Base-by-base conservation (phyloP, 345 rosid species). In the Xanthoceras sorbifolium region DNA sequence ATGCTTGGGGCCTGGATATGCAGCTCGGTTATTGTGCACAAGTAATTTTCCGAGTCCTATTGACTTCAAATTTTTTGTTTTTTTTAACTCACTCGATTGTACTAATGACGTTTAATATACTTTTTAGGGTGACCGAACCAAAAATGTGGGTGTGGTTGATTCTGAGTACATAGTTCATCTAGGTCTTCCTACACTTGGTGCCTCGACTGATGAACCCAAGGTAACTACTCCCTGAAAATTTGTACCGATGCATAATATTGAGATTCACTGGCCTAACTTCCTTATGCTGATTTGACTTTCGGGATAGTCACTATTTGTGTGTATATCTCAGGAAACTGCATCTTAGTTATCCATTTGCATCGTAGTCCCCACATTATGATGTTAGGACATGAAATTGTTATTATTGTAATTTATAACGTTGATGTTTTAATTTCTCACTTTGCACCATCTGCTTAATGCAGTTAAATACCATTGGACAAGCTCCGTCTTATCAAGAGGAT, bases 21-120 rank as follows among this genome's bases (percentile, higher is more conserved):
- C 91, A 87, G 79, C 98, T 93, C 3, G 98, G 99, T 34, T 93
- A 93, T 78, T 95, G 99, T 68, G 94, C 97, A 57, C 97, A 92
- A 78, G 98, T 93, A 84, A 77, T 81, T 76, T 79, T 78, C 55
- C 1, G 6, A 52, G 61, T 32, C 57, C 57, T 29, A 25, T 52
- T 20, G 9, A 29, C 29, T 28, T 29, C 1, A 10, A 25, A n/a
- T n/a, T n/a, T n/a, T n/a, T n/a, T n/a, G n/a, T n/a, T 71, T 59
- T 71, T 34, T 64, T 36, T 63, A 25, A 46, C 73, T 77, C 71
- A 34, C 31, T 18, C 46, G 18, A 14, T 17, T 46, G 2, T 64
- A 31, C 31, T 32, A 63, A 14, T 82, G 69, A 83, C 61, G 6
- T 29, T 66, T 65, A 11, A 25, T 11, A 29, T 59, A 20, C 50